Percentiles rank a stretch among this genome's conserved stretches.
These are phyloP conservation scores for Euryodendron excelsum DNA, from an alignment of 148 eudicot species.

Conservation along the genomic window DNA sequence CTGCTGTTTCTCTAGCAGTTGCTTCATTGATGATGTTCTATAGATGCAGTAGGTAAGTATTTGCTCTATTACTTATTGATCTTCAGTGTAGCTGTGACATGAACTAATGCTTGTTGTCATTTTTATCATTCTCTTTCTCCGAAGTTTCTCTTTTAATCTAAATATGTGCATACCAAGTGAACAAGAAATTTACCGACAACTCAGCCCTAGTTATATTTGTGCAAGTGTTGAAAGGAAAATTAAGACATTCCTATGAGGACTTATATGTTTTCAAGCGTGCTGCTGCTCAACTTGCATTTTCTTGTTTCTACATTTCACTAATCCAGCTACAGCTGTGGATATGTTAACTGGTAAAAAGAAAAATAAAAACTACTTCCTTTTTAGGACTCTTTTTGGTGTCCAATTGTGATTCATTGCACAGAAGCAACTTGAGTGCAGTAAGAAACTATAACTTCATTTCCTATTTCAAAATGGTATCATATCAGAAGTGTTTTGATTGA, in stretches of 20 bases:
- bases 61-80: constrained; percentile 9
- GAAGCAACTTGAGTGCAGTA: not conserved
- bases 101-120: not conserved
- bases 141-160: no score
- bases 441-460: not conserved
- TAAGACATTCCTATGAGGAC: no score
- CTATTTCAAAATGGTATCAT: not conserved
- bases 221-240: not conserved
- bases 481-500: not conserved
- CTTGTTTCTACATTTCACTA: no score
- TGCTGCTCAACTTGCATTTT: no score
- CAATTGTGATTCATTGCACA: no score
- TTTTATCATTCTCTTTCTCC: constrained; percentile 3
- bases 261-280: not conserved
- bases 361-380: no score
- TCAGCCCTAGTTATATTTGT: not conserved
- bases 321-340: no score
- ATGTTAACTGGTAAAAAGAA: no score
- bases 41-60: constrained; percentile 72
- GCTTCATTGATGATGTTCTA: constrained; percentile 63
- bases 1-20: constrained; percentile 57
- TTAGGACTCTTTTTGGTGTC: no score
- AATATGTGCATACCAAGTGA: not conserved
- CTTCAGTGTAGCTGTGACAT: not conserved
- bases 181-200: not conserved